Base-by-base conservation (phyloP, 257 asterid species). In the Scutellaria minor region DNA sequence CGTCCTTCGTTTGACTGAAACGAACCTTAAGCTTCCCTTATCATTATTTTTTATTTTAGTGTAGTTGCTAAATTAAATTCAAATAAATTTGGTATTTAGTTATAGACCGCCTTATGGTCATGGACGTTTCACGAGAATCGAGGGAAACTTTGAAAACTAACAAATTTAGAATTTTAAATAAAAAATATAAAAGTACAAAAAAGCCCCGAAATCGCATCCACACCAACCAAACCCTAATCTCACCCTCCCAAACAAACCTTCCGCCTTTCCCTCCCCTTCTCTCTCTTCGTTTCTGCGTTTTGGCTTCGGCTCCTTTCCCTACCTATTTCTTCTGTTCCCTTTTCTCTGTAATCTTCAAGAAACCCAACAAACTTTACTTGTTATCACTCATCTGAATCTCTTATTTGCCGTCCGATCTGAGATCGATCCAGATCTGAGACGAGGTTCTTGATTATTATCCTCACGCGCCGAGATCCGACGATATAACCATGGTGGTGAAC, bases 401-500 rank as follows among this genome's bases (percentile, higher is more conserved):
- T 18, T 53, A 14, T 57, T 55, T 15, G 66, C 75, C 81, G 83
- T 81, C 88, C 86, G 81, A 18, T 79, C 80, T 53, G 78, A 18
- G 37, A 31, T 57, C 20, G 35, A 61, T 57, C 82, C 78, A 80
- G 89, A 84, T 84, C 85, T 76, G 77, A 66, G 83, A 81, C 84
- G 83, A 59, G 59, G 66, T 8, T 18, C 51, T 64, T 53, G 14
- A 42, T 13, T 13, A 12, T 22, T n/a, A 27, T 1, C 69, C 75
- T 50, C 83, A 78, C 85, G 82, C 85, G 79, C 88, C 72, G 73
- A 79, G 86, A 81, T 85, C 83, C 54, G 77, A 51, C 44, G 1
- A 45, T 7, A 46, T 14, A 39, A 73, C 39, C 72, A 88, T 91
- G 97, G 96, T 91, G 69, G 89, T 88, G 58, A 84, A 82, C 82